Base-by-base conservation (phyloP, 78 protist species). In the Protostelium mycophagum region DNA sequence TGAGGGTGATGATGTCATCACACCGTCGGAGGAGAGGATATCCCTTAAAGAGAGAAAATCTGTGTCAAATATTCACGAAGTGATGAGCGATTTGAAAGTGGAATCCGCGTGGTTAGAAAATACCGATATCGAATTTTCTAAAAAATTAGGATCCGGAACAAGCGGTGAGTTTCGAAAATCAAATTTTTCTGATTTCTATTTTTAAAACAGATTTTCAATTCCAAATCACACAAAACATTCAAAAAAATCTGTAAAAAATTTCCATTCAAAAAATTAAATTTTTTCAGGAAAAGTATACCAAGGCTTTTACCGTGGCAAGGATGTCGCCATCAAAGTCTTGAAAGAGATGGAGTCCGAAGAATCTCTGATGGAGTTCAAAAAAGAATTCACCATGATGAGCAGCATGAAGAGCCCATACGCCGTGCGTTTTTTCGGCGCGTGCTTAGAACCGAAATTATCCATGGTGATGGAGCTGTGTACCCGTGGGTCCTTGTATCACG, bases 401-500 rank as follows among this genome's bases (percentile, higher is more conserved):
- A 88, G 91, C 23, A 92, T 92, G 85, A 85, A 90, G 28, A 86
- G 90, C 1, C 89, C 87, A 36, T 88, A 85, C 88, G 87, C 88
- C 89, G 94, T 92, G 0, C 51, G 86, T 1, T 89, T 93, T 35
- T 90, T 89, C 89, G 95, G 95, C 1, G 95, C 95, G 1, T 37
- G 88, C 28, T 35, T 93, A 0, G 87, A 90, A 35, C 92, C 95
- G 28, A 89, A 93, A 73, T 88, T 92, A 1, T 92, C 91, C 83
- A 93, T 93, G 91, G 92, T 93, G 1, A 93, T 93, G 95, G 95
- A 93, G 84, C 87, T 89, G 35, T 93, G 95, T 73, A 35, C 90
- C 36, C 83, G 88, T 29, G 95, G 88, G 35, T 83, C 89, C 0
- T 85, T 93, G 31, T 93, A 93, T 85, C 92, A 93, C 34, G 95